Evolutionary conservation across 495 filamentous ascomycete species (phyloP), one percentile per base, ranked within the genome.

Genomic region (Neurospora sp.): DNA sequence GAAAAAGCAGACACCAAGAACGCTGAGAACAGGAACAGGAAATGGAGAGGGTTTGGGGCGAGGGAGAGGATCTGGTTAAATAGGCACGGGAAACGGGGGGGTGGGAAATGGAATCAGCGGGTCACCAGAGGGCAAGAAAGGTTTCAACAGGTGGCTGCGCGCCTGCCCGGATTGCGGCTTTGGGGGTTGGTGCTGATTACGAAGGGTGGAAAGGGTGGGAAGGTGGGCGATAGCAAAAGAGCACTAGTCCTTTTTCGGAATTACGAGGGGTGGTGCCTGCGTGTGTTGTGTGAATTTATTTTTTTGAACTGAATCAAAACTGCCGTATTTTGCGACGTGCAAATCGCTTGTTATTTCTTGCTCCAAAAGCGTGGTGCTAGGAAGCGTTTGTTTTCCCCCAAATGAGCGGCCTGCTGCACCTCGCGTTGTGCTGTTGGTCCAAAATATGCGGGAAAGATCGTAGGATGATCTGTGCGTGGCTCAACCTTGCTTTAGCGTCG

Each of bases 211-310:
- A 65, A 4, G 27, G 1, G 22, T 65, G 53, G 12, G 27, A 61
- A 61, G 53, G 53, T 27, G 53, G 53, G 27, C 53, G 53, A 65
- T 35, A 35, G 53, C 22, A 8, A 9, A 37, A 65, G 12, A 69
- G 72, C 78, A 78, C 78, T 80, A 80, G 71, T 78, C 78, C 73
- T 22, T 39, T 76, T 78, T 76, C 35, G 78, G 76, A 65, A 65
- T 65, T 37, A 37, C 53, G 59, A 10, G 73, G 70, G 68, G 73
- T 48, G 44, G 68, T 65, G 53, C 27, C 27, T 35, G 53, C 22
- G 53, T 16, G 53, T 18, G 72, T 46, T 68, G 72, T 71, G 53
- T 48, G 53, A 22, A 31, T 53, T 37, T 27, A 42, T 73, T 74
- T 75, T 73, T 35, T 40, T 22, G 44, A 74, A 72, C 22, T 35